phyloP scores from a whole-genome alignment of 805 yeast genomes.

The Monosporozyma aerobia region DNA sequence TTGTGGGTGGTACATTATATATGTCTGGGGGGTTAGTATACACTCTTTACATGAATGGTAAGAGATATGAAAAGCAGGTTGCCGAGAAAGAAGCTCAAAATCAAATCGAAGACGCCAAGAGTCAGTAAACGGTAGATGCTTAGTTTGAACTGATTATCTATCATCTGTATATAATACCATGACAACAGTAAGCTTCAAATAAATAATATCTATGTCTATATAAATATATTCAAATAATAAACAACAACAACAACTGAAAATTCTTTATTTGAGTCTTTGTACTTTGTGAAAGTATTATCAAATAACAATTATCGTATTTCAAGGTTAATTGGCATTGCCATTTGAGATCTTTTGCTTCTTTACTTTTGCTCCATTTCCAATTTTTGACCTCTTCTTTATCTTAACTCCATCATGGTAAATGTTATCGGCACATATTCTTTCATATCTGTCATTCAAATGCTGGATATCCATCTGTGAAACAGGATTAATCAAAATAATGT shows the following conservation, averaged over 20 bases:
- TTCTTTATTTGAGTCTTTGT: not conserved
- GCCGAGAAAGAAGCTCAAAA: slow-evolving; percentile 2
- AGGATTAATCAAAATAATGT: slow-evolving; percentile 1
- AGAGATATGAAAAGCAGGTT: slow-evolving; percentile 38
- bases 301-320: too few relatives aligned
- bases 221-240: not conserved
- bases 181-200: not conserved
- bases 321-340: not conserved
- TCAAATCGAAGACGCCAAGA: not conserved
- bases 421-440: slow-evolving; percentile 13
- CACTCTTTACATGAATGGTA: slow-evolving; percentile 45
- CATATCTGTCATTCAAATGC: slow-evolving; percentile 18
- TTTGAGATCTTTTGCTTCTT: not conserved
- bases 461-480: slow-evolving; percentile 7
- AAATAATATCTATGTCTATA: not conserved
- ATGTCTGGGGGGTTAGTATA: slow-evolving; percentile 44
- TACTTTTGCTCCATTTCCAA: not conserved
- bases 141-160: not conserved
- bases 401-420: slow-evolving; percentile 33
- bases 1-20: slow-evolving; percentile 49
- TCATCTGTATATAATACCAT: not conserved
- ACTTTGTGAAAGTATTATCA: too few relatives aligned
- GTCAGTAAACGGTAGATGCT: not conserved
- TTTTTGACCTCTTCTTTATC: slow-evolving; percentile 18
- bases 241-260: not conserved